phyloP scores from a whole-genome alignment of 2,329 filamentous ascomycete genomes.

The Coniella lustricola region DNA sequence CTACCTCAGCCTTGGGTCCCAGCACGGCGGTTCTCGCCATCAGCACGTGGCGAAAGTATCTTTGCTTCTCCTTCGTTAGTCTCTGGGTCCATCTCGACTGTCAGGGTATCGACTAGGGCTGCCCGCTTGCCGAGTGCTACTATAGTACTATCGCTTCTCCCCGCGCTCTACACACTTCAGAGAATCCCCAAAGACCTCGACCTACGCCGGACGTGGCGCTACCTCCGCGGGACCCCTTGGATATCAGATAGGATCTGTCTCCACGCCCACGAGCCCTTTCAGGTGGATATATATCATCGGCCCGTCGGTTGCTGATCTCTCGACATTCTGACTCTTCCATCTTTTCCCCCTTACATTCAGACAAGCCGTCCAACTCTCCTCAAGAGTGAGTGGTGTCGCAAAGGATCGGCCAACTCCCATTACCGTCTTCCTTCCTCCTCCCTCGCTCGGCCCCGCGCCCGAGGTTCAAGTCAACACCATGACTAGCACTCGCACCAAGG shows the following conservation, averaged over 20 bases:
- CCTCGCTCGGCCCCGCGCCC: slow-evolving; percentile 1
- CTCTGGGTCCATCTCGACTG: background rate
- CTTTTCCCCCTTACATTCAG: background rate
- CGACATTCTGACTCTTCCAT: background rate
- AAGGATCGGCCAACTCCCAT: too few species aligned
- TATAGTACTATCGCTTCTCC: background rate
- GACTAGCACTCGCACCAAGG: slow-evolving; percentile 40
- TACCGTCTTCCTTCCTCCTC: background rate
- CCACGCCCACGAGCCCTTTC: background rate
- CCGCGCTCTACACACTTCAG: background rate
- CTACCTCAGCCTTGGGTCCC: slow-evolving; percentile 5
- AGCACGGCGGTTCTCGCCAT: slow-evolving; percentile 2
- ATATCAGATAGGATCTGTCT: background rate
- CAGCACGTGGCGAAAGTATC: slow-evolving; percentile 7
- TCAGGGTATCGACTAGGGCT: background rate
- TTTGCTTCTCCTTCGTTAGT: background rate
- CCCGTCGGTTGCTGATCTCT: background rate
- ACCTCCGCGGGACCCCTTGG: slow-evolving; percentile 6
- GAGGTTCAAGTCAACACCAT: slow-evolving; percentile 22
- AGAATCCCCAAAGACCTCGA: background rate
- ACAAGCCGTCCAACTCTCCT: too few species aligned
- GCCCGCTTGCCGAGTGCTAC: background rate
- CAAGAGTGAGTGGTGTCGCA: too few species aligned
- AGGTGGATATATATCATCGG: slow-evolving; percentile 10
- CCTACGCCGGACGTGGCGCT: background rate